Percentiles rank a stretch among this genome's conserved stretches.
These are phyloP conservation scores for Penstemon davidsonii DNA, from an alignment of 257 asterid species.

Conservation along the genomic window DNA sequence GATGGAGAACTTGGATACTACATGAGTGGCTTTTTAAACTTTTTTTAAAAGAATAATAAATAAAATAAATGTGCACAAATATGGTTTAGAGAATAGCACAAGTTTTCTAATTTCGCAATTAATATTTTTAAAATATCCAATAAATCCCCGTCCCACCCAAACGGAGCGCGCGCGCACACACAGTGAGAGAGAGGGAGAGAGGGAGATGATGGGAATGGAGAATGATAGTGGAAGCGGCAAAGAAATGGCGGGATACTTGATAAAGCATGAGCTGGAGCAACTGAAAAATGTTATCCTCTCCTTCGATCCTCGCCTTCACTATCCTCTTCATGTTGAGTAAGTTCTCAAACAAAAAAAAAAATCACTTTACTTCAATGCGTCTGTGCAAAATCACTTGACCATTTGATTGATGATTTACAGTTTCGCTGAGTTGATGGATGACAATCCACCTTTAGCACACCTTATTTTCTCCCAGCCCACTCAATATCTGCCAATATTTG, in stretches of 20 bases:
- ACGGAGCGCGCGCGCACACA: neutral
- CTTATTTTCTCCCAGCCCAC: conserved; percentile 74
- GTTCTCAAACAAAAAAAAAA: conserved; percentile 7
- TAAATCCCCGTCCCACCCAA: too few species aligned
- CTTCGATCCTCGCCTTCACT: conserved; percentile 84
- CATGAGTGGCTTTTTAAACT: too few species aligned
- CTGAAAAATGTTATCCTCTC: conserved; percentile 59
- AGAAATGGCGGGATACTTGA: conserved; percentile 73
- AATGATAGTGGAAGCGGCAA: conserved; percentile 37
- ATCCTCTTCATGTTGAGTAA: conserved; percentile 76
- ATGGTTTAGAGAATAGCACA: too few species aligned
- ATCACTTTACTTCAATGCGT: neutral
- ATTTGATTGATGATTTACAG: conserved; percentile 35
- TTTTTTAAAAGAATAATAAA: too few species aligned
- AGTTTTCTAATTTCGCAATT: too few species aligned
- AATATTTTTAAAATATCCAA: too few species aligned
- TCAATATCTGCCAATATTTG: conserved; percentile 58
- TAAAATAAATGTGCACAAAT: too few species aligned
- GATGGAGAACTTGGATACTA: too few species aligned
- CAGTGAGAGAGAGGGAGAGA: neutral
- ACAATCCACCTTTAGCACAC: conserved; percentile 68
- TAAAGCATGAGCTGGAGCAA: conserved; percentile 53
- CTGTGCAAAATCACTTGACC: neutral
- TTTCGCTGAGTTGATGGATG: conserved; percentile 83
- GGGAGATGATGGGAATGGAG: conserved; percentile 37